Evolutionary conservation across 2,329 filamentous ascomycete genomes (phyloP).

Genomic region (Diaporthe nobilis): DNA sequence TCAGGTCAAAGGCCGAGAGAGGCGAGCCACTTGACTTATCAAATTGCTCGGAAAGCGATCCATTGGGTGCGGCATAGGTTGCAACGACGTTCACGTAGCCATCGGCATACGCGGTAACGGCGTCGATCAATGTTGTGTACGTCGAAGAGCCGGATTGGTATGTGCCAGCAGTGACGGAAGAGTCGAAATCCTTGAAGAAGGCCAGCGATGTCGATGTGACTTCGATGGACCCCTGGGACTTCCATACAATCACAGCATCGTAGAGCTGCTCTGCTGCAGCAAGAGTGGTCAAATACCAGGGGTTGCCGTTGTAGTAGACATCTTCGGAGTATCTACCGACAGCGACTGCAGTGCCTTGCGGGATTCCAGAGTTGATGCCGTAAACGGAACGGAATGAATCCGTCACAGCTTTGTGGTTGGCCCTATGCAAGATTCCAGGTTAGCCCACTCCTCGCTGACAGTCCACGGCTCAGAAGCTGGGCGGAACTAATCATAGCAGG

Average conservation of each 20-base stretch:
- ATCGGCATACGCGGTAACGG: conserved; percentile 71
- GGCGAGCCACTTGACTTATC: conserved; percentile 66
- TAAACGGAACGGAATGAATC: conserved; percentile 83
- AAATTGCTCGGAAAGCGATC: conserved; percentile 79
- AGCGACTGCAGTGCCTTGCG: conserved; percentile 70
- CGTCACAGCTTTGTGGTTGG: conserved; percentile 82
- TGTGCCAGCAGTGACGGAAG: conserved; percentile 71
- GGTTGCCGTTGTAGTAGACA: conserved; percentile 82
- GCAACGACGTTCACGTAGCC: conserved; percentile 74
- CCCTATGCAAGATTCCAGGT: conserved; percentile 43
- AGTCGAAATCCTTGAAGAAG: conserved; percentile 79
- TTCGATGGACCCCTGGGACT: conserved; percentile 71
- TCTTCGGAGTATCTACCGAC: conserved; percentile 81
- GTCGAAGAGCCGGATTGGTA: conserved; percentile 64
- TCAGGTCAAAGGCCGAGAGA: conserved; percentile 76
- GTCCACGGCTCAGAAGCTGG: background rate
- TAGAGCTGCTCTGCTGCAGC: conserved; percentile 87
- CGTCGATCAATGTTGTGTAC: conserved; percentile 69
- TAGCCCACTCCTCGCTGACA: background rate
- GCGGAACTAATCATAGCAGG: background rate
- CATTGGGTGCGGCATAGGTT: conserved; percentile 72
- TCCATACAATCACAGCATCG: conserved; percentile 81
- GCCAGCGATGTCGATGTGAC: conserved; percentile 75
- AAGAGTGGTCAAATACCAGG: conserved; percentile 84
- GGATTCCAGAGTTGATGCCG: conserved; percentile 75